Evolutionary conservation across 208 protist species (phyloP).

Genomic region (Herpetomonas samuelpessoai): DNA sequence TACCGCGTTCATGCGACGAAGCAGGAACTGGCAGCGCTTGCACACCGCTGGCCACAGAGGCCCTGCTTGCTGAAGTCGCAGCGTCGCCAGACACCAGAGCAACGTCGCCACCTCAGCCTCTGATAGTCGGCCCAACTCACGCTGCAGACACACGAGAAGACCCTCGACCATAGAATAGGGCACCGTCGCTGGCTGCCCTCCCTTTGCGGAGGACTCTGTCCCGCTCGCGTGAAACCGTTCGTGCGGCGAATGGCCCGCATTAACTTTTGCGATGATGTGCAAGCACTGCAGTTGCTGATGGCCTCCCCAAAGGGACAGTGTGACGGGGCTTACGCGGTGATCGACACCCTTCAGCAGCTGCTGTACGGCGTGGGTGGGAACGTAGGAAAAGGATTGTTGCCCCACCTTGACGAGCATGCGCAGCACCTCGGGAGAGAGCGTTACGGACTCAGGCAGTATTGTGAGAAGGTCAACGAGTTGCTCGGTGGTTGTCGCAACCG

Average conservation of each 20-base stretch:
- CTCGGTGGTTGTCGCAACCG: not conserved
- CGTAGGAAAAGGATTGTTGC: constrained; percentile 22
- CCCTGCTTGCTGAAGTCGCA: constrained; percentile 18
- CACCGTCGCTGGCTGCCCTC: no score
- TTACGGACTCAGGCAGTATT: constrained; percentile 15
- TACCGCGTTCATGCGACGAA: constrained; percentile 27
- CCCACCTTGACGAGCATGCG: constrained; percentile 32
- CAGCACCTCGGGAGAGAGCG: constrained; percentile 25
- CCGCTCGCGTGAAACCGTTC: no score
- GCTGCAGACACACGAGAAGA: constrained; percentile 33
- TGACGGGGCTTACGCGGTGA: constrained; percentile 23
- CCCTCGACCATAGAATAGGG: constrained; percentile 22
- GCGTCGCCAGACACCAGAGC: constrained; percentile 63
- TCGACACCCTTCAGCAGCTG: constrained; percentile 32
- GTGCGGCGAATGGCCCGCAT: not conserved
- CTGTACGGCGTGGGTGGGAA: constrained; percentile 12
- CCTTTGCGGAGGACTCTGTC: no score
- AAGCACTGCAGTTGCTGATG: constrained; percentile 40
- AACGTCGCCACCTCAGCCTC: constrained; percentile 40
- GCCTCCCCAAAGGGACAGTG: constrained; percentile 45
- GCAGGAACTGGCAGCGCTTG: constrained; percentile 36
- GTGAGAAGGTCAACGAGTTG: constrained; percentile 15
- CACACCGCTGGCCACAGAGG: constrained; percentile 53
- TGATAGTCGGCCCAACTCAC: constrained; percentile 41
- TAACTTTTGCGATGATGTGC: constrained; percentile 45